Base-by-base conservation (phyloP, 202 grass and related monocot species). In the Bolboschoenoplectus hybrid region DNA sequence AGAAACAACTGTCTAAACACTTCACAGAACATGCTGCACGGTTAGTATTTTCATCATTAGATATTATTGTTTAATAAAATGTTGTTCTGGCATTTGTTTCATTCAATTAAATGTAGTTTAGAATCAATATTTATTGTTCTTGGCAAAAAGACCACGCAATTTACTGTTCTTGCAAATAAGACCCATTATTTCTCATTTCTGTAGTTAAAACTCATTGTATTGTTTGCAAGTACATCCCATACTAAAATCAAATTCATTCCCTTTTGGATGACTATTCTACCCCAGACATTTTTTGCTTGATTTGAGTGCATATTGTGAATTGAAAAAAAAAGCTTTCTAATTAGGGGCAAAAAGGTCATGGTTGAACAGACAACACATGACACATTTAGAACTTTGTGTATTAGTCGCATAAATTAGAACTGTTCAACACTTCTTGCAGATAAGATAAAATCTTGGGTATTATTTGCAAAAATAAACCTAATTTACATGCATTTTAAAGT, bases 1-100 rank as follows among this genome's bases (percentile, higher is more conserved):
- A 93, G 86, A 93, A 92, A 86, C 94, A 97, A 14, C 80, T 67
- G n/a, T 52, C 86, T 63, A 93, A 90, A 75, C 74, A 88, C 71
- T 97, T 97, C 85, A 82, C 9, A 3, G 91, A 97, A 64, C 82
- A 90, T 46, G 91, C 90, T 50, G 88, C 90, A 44, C 85, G 91
- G 94, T 97, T 35, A 9, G 86, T 83, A 88, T 45, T 38, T 35
- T 53, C 35, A 16, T 77, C 20, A 52, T 16, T 55, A 16, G 13
- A 36, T 34, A 1, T 77, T 7, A 38, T 44, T 70, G 17, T 16
- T 36, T 9, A 43, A 9, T 44, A 44, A 44, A 70, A 44, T 9
- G 39, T 71, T 44, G 17, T 9, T 46, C 17, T 9, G 14, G 19
- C 70, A 26, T 50, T 74, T 47, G 19, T 74, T 71, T 74, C 9